Percentiles rank a stretch among this genome's conserved stretches.
Evolutionary conservation across 2,329 filamentous ascomycete species (phyloP).

Genomic region (Ophiostoma perfectum): DNA sequence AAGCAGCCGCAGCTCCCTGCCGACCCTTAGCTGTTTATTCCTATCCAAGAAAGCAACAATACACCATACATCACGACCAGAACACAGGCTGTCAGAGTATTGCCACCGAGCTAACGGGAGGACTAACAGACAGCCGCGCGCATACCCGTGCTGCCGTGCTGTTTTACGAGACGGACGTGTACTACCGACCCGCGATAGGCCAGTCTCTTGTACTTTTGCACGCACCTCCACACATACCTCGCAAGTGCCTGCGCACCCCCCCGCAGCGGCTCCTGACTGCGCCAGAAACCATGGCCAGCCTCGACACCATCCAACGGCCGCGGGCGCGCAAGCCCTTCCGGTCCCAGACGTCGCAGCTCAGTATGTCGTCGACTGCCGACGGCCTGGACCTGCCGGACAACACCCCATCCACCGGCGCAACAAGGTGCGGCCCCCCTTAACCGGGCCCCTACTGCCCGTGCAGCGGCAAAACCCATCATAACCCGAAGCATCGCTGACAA

Average conservation of each 20-base stretch:
- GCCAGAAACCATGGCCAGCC: background rate
- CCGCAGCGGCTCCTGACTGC: background rate
- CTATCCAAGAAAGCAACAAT: no score
- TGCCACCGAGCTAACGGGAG: background rate
- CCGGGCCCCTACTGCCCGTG: background rate
- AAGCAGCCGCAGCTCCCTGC: background rate
- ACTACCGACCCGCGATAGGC: background rate
- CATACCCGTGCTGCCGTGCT: background rate
- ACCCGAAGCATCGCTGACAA: conserved; percentile 8
- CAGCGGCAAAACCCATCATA: background rate
- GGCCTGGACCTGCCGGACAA: conserved; percentile 3
- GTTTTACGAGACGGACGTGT: background rate
- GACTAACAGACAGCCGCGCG: background rate
- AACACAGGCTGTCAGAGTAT: background rate
- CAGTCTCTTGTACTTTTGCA: background rate
- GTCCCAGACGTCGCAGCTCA: conserved; percentile 12
- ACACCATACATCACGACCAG: no score
- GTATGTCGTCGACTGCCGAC: background rate
- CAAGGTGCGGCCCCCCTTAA: background rate
- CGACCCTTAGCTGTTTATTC: no score
- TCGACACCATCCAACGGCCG: conserved; percentile 6
- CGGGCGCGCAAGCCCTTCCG: conserved; percentile 10
- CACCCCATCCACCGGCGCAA: conserved; percentile 7
- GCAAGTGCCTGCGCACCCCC: background rate
- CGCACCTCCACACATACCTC: background rate